Conservation (phyloP, 2,329 filamentous ascomycete genomes). For the Alternaria ventricosa region DNA sequence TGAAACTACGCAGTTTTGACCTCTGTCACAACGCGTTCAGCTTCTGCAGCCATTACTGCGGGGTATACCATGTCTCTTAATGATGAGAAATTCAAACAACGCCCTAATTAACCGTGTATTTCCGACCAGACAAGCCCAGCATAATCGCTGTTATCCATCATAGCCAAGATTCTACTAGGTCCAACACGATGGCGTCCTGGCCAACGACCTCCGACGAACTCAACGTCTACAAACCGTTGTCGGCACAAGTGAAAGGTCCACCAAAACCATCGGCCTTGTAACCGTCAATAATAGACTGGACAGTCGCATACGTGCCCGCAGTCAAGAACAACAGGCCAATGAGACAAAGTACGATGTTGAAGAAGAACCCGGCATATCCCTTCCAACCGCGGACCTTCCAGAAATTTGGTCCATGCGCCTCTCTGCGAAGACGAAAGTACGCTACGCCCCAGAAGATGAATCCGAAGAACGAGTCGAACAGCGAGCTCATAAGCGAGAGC, state of each 20-base stretch:
- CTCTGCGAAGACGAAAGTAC: conserved; percentile 76
- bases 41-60: not conserved
- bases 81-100: not conserved
- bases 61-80: conserved; percentile 5
- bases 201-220: not conserved
- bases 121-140: not conserved
- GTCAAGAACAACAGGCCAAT: conserved; percentile 82
- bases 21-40: not conserved
- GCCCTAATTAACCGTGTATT: not conserved
- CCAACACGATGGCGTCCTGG: not conserved
- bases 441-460: conserved; percentile 95
- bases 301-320: conserved; percentile 76
- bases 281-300: conserved; percentile 76
- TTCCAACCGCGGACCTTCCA: conserved; percentile 61
- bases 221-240: conserved; percentile 64
- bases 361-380: conserved; percentile 61
- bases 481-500: conserved; percentile 78
- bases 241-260: conserved; percentile 75
- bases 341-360: conserved; percentile 76
- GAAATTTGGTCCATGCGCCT: conserved; percentile 64
- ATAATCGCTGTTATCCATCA: not conserved
- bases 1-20: not conserved
- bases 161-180: not conserved
- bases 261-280: conserved; percentile 71
- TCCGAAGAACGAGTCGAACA: conserved; percentile 92